phyloP scores from a whole-genome alignment of 306 rosid species.

The Cotoneaster glaucophyllus region DNA sequence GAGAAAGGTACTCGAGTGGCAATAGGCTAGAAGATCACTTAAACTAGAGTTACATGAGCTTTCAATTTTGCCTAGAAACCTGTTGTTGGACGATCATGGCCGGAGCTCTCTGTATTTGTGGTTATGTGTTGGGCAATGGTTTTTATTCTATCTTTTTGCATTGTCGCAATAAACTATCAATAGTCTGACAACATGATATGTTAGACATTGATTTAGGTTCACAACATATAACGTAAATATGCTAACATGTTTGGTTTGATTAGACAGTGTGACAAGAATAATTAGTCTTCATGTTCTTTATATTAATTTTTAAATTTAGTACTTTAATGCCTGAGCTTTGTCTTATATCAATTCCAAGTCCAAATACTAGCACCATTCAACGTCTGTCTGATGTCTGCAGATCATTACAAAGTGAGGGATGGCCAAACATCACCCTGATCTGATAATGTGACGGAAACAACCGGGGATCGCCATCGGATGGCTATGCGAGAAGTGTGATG shows the following conservation, averaged over 20 bases:
- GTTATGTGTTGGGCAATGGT: background rate
- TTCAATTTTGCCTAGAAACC: too few species aligned
- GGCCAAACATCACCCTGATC: conserved; percentile 92
- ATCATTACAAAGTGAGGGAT: conserved; percentile 1
- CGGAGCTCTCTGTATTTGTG: background rate
- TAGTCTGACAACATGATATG: background rate
- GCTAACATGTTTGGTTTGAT: background rate
- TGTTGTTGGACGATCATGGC: too few species aligned
- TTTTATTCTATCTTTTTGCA: background rate
- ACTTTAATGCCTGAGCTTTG: background rate
- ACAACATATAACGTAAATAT: background rate
- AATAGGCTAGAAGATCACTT: too few species aligned
- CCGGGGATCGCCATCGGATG: conserved; percentile 84
- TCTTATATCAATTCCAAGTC: background rate
- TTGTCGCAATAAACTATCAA: background rate
- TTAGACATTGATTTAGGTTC: background rate
- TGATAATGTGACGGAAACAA: conserved; percentile 88
- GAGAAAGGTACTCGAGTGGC: too few species aligned
- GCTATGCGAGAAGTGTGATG: conserved; percentile 84
- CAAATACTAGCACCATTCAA: background rate
- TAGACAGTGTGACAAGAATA: background rate
- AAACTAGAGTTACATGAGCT: too few species aligned
- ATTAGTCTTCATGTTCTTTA: background rate
- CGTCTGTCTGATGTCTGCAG: background rate
- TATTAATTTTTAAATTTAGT: too few species aligned